Evolutionary conservation across 257 asterid genomes (phyloP), one percentile per base, ranked within the genome.

Genomic region (Scutellaria barbata): DNA sequence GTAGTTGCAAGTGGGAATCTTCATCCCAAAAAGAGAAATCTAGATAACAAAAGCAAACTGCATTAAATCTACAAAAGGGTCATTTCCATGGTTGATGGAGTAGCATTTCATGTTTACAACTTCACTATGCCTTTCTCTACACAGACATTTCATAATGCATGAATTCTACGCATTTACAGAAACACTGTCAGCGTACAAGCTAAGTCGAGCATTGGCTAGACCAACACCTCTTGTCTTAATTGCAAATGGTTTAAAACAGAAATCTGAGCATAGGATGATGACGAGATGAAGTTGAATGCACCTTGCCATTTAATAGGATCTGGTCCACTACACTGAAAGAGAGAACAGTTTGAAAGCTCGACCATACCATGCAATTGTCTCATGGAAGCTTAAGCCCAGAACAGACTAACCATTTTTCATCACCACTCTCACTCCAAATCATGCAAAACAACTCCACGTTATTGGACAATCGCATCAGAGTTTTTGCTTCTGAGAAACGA

Each of bases 401-500:
- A 45, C n/a, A 12, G 14, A 63, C 17, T 10, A 18, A 41, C 20
- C 39, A 4, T 22, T 22, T 61, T 40, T 64, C 51, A 10, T 17
- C 30, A 57, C 62, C 39, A 11, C 33, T 30, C 5, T 25, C 57
- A n/a, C 20, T 7, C 12, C 20, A 13, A 25, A 20, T 20, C 42
- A 30, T 30, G 35, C 35, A 30, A 30, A 55, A 66, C 5, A 45
- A 55, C 51, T 2, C 30, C 54, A 16, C 8, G 7, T 73, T 30
- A 41, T 40, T 59, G 47, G 70, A 45, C 30, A 7, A 55, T 37
- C 46, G 2, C 47, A 56, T 82, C 73, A 80, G 52, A 74, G 86
- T 65, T 76, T 82, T 54, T 81, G 90, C 83, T 94, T 94, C 81
- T 86, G 92, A 71, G 96, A 82, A 57, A 92, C 89, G 22, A 91